These are phyloP conservation scores for Mycosphaerella arachidis DNA, from an alignment of 2,329 filamentous ascomycete genomes.

Conservation along the genomic window DNA sequence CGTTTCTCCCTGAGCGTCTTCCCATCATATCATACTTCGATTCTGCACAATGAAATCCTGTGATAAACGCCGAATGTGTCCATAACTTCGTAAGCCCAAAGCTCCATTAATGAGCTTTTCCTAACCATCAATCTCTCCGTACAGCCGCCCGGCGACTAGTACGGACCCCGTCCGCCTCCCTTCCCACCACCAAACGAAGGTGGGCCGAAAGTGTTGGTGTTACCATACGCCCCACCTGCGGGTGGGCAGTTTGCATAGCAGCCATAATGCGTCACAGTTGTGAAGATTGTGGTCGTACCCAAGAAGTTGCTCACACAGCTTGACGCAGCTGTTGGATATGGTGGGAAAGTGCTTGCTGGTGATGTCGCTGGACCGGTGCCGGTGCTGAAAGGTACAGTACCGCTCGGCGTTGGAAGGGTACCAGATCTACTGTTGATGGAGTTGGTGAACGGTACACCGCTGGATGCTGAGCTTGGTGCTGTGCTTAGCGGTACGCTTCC, in stretches of 20 bases:
- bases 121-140: background rate
- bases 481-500: background rate
- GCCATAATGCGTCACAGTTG: constrained; percentile 19
- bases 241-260: constrained; percentile 20
- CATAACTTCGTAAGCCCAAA: background rate
- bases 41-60: background rate
- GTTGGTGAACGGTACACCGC: constrained; percentile 4
- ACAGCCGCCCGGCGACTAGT: background rate
- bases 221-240: constrained; percentile 7
- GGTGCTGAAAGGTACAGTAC: constrained; percentile 5
- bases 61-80: background rate
- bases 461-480: background rate
- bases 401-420: constrained; percentile 4
- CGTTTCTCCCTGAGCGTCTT: background rate
- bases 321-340: constrained; percentile 14
- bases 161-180: background rate
- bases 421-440: background rate
- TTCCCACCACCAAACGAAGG: constrained; percentile 3
- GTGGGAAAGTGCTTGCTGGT: constrained; percentile 8
- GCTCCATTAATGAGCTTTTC: background rate
- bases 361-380: background rate
- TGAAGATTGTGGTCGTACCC: constrained; percentile 24
- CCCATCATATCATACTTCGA: background rate
- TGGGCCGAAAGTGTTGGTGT: constrained; percentile 12
- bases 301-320: constrained; percentile 21